phyloP scores from a whole-genome alignment of 352 stramenopile genomes.

The Pseudoperonospora humuli region DNA sequence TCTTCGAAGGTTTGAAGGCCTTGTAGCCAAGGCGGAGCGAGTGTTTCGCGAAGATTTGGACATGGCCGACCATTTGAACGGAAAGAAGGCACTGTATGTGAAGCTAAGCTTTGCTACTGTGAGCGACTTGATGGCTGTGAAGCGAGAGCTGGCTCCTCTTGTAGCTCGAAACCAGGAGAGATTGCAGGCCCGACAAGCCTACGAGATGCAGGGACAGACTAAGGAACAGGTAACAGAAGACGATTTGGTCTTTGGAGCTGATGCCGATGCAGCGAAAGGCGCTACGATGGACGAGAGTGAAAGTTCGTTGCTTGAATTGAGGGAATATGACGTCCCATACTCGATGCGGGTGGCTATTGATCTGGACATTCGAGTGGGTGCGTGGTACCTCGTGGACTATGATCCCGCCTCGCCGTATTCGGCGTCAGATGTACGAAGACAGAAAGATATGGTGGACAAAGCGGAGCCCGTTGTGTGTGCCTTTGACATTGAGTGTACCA shows the following conservation, averaged over 20 bases:
- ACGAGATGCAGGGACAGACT: conserved; percentile 48
- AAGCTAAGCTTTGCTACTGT: conserved; percentile 89
- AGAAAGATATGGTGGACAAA: conserved; percentile 88
- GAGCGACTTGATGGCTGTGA: conserved; percentile 56
- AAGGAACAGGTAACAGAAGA: conserved; percentile 36
- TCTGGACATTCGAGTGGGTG: conserved; percentile 92
- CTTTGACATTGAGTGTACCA: conserved; percentile 99
- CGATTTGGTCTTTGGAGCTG: conserved; percentile 28
- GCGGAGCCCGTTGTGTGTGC: conserved; percentile 92
- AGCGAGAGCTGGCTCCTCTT: conserved; percentile 50
- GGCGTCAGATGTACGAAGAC: conserved; percentile 40
- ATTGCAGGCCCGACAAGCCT: conserved; percentile 53
- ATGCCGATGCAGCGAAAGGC: conserved; percentile 12
- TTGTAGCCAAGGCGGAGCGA: conserved; percentile 64
- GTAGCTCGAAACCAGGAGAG: conserved; percentile 60
- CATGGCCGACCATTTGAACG: conserved; percentile 83
- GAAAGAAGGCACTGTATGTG: conserved; percentile 81
- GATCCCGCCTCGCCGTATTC: conserved; percentile 51
- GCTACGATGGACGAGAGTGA: conserved; percentile 52
- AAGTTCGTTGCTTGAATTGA: conserved; percentile 83
- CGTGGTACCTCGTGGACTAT: conserved; percentile 94
- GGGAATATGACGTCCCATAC: conserved; percentile 99
- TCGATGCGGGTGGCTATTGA: conserved; percentile 94
- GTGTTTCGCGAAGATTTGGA: conserved; percentile 89
- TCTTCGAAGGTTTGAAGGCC: conserved; percentile 76